phyloP scores from a whole-genome alignment of 2,329 filamentous ascomycete genomes.

The Colletotrichum spinosum region DNA sequence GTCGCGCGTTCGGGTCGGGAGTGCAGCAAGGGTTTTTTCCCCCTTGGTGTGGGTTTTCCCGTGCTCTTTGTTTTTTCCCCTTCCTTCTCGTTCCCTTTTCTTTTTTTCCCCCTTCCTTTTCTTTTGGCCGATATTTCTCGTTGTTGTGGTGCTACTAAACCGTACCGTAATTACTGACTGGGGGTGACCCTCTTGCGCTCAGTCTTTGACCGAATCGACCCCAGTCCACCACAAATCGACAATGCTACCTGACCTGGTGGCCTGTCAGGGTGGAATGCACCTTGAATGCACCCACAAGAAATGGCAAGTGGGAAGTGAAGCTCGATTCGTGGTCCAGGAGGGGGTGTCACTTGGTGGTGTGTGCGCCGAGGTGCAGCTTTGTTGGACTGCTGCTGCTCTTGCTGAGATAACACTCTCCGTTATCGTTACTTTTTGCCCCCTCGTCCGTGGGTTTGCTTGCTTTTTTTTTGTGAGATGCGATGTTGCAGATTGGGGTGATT shows the following conservation, averaged over 20 bases:
- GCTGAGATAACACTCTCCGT: conserved; percentile 12
- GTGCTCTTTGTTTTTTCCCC: neutral
- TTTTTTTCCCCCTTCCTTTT: neutral
- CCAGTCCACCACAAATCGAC: conserved; percentile 13
- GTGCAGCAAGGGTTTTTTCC: conserved; percentile 8
- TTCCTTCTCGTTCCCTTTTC: neutral
- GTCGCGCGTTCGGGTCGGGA: conserved; percentile 26
- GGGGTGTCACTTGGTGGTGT: conserved; percentile 20
- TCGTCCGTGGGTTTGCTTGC: neutral
- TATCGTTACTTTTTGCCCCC: conserved; percentile 27
- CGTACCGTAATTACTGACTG: neutral
- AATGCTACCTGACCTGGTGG: conserved; percentile 4
- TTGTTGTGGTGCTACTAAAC: conserved; percentile 7
- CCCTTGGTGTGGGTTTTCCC: neutral
- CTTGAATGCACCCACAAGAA: neutral
- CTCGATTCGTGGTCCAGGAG: conserved; percentile 7
- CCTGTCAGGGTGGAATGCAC: conserved; percentile 26
- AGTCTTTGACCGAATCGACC: conserved; percentile 25
- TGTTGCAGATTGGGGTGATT: conserved; percentile 19
- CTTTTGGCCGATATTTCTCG: neutral
- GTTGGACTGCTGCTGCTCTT: neutral
- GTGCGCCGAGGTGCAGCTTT: conserved; percentile 19
- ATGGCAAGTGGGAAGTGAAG: neutral
- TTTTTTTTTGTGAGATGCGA: conserved; percentile 10
- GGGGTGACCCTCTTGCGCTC: conserved; percentile 15